Evolutionary conservation across 2,329 filamentous ascomycete species (phyloP).

Genomic region (Nemania serpens): DNA sequence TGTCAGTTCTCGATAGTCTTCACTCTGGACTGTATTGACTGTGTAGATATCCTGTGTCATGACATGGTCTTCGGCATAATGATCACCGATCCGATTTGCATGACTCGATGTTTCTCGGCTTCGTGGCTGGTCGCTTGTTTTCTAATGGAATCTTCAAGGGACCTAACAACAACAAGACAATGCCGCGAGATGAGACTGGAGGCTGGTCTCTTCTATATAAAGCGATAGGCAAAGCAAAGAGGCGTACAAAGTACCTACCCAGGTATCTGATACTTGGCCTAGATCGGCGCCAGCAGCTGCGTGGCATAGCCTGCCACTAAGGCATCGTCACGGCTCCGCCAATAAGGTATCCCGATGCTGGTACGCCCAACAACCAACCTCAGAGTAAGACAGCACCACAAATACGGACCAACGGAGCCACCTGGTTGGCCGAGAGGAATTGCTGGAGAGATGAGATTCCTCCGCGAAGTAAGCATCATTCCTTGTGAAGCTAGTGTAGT

Average conservation of each 20-base stretch:
- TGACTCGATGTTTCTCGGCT: neutral
- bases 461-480: constrained; percentile 8
- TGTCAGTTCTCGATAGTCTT: neutral
- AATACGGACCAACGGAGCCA: neutral
- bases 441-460: neutral
- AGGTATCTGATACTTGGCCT: too few relatives aligned
- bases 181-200: too few relatives aligned
- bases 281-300: too few relatives aligned
- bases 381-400: constrained; percentile 13
- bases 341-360: neutral
- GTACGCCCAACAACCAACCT: too few relatives aligned
- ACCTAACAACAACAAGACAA: too few relatives aligned
- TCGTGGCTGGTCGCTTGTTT: neutral
- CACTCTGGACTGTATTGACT: neutral
- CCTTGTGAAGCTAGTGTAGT: neutral
- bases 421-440: constrained; percentile 11
- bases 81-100: neutral
- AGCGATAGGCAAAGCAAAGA: too few relatives aligned
- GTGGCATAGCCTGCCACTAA: too few relatives aligned
- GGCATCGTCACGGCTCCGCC: constrained; percentile 6
- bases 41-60: constrained; percentile 6
- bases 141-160: neutral
- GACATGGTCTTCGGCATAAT: constrained; percentile 7
- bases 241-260: too few relatives aligned
- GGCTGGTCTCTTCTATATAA: too few relatives aligned